These are phyloP conservation scores for Erodium maritimum DNA, from an alignment of 345 rosid genomes.

Conservation along the genomic window DNA sequence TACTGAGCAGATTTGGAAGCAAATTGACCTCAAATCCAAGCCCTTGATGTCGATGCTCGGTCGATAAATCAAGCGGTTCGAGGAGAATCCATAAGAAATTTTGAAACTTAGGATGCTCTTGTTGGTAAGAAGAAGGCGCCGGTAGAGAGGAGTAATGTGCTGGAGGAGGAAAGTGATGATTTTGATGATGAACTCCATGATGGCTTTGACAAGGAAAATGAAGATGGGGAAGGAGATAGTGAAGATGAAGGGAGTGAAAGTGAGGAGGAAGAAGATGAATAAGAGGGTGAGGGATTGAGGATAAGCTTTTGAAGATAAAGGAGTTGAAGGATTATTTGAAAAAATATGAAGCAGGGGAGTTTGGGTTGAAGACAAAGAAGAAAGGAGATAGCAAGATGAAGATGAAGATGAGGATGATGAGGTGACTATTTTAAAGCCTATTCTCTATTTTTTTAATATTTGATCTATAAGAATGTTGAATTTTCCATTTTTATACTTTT, in stretches of 20 bases:
- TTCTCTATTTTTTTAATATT: too few relatives aligned
- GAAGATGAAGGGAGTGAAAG: slow-evolving; percentile 22
- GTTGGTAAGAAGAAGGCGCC: slow-evolving; percentile 11
- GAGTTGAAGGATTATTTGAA: slow-evolving; percentile 7
- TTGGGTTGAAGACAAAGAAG: slow-evolving; percentile 11
- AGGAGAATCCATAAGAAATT: slow-evolving; percentile 48
- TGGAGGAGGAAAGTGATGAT: slow-evolving; percentile 1
- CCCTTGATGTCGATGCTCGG: slow-evolving; percentile 42
- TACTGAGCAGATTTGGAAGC: slow-evolving; percentile 95
- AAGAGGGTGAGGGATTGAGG: slow-evolving; percentile 14
- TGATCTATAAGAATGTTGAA: background rate
- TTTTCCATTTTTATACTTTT: too few relatives aligned
- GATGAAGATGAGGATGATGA: slow-evolving; percentile 23
- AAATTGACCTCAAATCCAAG: slow-evolving; percentile 67
- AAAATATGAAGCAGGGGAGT: slow-evolving; percentile 11
- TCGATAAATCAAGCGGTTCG: slow-evolving; percentile 42
- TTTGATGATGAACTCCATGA: slow-evolving; percentile 14
- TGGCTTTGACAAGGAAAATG: slow-evolving; percentile 25
- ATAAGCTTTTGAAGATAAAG: background rate
- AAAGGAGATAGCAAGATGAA: slow-evolving; percentile 4
- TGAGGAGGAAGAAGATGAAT: slow-evolving; percentile 13
- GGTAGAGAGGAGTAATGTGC: background rate
- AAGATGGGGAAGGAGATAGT: slow-evolving; percentile 23
- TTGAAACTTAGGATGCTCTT: slow-evolving; percentile 15
- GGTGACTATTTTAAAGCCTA: slow-evolving; percentile 9